Evolutionary conservation across 345 rosid species (phyloP), one percentile per base, ranked within the genome.

Genomic region (Kernera saxatilis): DNA sequence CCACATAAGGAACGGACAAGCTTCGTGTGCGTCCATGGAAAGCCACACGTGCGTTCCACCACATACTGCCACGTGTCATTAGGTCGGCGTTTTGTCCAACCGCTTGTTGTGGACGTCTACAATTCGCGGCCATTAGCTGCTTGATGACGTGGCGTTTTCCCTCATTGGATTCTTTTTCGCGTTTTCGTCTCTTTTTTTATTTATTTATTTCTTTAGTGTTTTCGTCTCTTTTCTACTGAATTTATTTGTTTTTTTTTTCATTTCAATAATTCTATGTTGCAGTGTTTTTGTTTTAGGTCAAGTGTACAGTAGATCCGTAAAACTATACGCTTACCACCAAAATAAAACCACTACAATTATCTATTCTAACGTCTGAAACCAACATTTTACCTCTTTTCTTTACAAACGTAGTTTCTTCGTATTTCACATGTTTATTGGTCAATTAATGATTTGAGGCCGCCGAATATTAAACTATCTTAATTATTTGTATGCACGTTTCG

Each of bases 161-260:
- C 40, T 48, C 79, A 76, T 76, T 69, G 75, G 79, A 76, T 76
- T 70, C 75, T 36, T 46, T 69, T 76, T 29, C 15, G 5, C 17
- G 12, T 61, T 50, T 51, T 45, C 14, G 27, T 27, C 12, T n/a
- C 32, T 52, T 11, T 5, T 26, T 6, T 33, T 2, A 0, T 29
- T 66, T 23, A 0, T 21, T 22, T 30, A 0, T 8, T 21, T 51
- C 9, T 32, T 26, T 41, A 5, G 8, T 6, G 17, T 66, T 49
- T 26, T 60, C 18, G 41, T 50, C 12, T 41, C 8, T 61, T 26
- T 15, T 46, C 49, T 60, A 32, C 21, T 2, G 0, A 53, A 12
- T 8, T 23, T 0, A 0, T 44, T 67, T 23, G 2, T 30, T 13
- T 30, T 0, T 8, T 11, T 43, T 14, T 7, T 75, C 40, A 2